Percentiles rank a stretch among this genome's conserved stretches.
Evolutionary conservation across 2,329 filamentous ascomycete genomes (phyloP).

Genomic region (Cercospora sesami): DNA sequence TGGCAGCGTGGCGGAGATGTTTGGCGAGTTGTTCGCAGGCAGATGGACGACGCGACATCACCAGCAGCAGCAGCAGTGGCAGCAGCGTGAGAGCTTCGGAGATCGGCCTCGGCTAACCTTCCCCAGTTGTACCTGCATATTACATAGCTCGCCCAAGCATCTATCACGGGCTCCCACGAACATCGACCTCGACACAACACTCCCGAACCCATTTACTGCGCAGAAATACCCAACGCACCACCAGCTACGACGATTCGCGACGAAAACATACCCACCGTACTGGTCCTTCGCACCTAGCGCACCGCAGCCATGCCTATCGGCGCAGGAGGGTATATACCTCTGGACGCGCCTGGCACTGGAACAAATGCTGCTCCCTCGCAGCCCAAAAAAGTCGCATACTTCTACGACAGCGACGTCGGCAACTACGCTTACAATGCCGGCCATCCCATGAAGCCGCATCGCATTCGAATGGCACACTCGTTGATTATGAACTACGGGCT

Average conservation of each 20-base stretch:
- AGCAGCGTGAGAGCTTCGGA: not conserved
- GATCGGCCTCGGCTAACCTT: conserved; percentile 4
- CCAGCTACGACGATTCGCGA: not conserved
- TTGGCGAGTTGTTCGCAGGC: conserved; percentile 1
- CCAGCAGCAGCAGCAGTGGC: not conserved
- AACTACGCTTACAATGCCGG: conserved; percentile 91
- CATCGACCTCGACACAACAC: not conserved
- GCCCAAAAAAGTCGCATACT: conserved; percentile 90
- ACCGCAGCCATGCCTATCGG: conserved; percentile 47
- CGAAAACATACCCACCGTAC: not conserved
- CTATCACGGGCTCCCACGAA: conserved; percentile 23
- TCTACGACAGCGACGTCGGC: conserved; percentile 97
- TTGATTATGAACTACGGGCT: conserved; percentile 71
- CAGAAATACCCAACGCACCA: not conserved
- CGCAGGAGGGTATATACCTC: conserved; percentile 44
- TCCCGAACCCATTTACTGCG: not conserved
- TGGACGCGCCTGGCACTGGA: conserved; percentile 53
- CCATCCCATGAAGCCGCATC: conserved; percentile 67
- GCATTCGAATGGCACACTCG: conserved; percentile 65
- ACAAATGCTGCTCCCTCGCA: conserved; percentile 51
- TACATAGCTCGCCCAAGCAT: conserved; percentile 3
- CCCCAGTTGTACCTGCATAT: not conserved
- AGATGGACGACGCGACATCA: conserved; percentile 15
- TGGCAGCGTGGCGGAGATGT: conserved; percentile 8
- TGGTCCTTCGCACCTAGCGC: not conserved